Evolutionary conservation across 306 rosid species (phyloP), one percentile per base, ranked within the genome.

Genomic region (Prunus padus): DNA sequence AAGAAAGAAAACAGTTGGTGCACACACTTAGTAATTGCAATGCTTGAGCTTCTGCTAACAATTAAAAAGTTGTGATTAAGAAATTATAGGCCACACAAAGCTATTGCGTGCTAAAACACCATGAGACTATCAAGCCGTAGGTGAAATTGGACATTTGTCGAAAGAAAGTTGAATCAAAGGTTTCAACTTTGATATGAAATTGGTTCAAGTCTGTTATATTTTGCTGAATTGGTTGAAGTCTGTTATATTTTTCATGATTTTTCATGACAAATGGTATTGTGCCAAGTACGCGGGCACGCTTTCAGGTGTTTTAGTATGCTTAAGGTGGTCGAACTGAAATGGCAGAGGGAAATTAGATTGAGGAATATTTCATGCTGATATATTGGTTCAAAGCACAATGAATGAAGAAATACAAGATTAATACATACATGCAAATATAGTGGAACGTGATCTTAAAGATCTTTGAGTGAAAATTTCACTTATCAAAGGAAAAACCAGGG

Each of bases 251-350:
- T n/a, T n/a, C n/a, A n/a, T n/a, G n/a, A n/a, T n/a, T n/a, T n/a
- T n/a, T n/a, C n/a, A n/a, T n/a, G n/a, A n/a, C n/a, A n/a, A n/a
- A n/a, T n/a, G n/a, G n/a, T n/a, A n/a, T n/a, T n/a, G n/a, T n/a
- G n/a, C n/a, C n/a, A n/a, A n/a, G n/a, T n/a, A n/a, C n/a, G n/a
- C n/a, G n/a, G n/a, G n/a, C n/a, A n/a, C n/a, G n/a, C n/a, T n/a
- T n/a, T n/a, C n/a, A n/a, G n/a, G n/a, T n/a, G n/a, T n/a, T n/a
- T n/a, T n/a, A n/a, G n/a, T n/a, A n/a, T n/a, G n/a, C 84, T 88
- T 74, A 89, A 72, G 73, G 86, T 87, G 82, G 88, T 82, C 74
- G 87, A 91, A 80, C 98, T 93, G 90, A 76, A 86, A 73, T 71
- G 61, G 64, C 74, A 67, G 56, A 74, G 40, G 26, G 77, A 69